A percentile compares a stretch with the other conserved stretches of the same genome.
These are phyloP conservation scores for Hypoxylon sp. DNA, from an alignment of 2,329 filamentous ascomycete species.

Conservation along the genomic window DNA sequence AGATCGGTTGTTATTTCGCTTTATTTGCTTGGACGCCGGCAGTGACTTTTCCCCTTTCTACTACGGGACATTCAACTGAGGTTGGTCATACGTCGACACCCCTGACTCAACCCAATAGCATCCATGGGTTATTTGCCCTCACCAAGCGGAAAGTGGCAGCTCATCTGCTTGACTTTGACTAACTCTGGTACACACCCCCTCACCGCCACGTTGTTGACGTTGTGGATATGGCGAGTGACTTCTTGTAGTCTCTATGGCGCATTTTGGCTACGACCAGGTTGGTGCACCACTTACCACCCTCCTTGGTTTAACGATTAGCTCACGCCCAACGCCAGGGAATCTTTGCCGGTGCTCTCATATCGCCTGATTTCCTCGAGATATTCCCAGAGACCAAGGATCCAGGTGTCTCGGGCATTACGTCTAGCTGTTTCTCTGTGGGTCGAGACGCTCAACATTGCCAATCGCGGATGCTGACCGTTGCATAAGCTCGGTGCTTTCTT, in stretches of 20 bases:
- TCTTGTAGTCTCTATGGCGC: constrained; percentile 40
- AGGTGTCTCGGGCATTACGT: constrained; percentile 40
- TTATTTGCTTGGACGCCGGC: not conserved
- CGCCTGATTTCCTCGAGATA: constrained; percentile 34
- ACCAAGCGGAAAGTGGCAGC: constrained; percentile 39
- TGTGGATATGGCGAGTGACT: constrained; percentile 33
- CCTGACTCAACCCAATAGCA: constrained; percentile 27
- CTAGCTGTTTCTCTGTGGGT: constrained; percentile 44
- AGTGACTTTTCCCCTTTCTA: constrained; percentile 7
- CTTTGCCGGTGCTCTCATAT: constrained; percentile 38
- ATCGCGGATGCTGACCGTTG: constrained; percentile 40
- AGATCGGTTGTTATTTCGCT: constrained; percentile 13
- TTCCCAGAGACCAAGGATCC: constrained; percentile 37
- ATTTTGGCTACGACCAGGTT: constrained; percentile 43
- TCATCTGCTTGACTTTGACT: constrained; percentile 35
- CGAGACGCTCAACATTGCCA: constrained; percentile 25
- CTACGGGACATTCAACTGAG: constrained; percentile 15
- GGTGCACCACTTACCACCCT: constrained; percentile 16
- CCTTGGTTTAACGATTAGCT: constrained; percentile 28
- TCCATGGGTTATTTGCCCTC: constrained; percentile 27
- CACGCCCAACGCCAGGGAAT: constrained; percentile 25
- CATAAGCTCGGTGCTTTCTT: constrained; percentile 72
- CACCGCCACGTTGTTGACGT: constrained; percentile 33
- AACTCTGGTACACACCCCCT: constrained; percentile 38
- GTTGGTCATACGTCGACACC: constrained; percentile 29